Evolutionary conservation across 257 asterid species (phyloP).

Genomic region (Plectranthus barbatus): DNA sequence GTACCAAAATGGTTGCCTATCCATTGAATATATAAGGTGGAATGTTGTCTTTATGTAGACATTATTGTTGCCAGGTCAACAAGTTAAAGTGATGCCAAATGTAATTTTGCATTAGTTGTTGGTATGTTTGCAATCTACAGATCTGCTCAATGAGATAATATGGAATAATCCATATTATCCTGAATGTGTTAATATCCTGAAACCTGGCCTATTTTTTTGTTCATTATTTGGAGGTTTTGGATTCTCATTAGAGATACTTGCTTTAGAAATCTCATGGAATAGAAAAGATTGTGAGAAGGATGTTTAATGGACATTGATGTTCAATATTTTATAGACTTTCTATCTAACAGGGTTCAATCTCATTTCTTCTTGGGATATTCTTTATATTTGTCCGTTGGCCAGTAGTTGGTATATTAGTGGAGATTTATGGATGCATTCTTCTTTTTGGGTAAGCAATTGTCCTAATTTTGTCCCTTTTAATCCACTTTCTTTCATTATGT

Average conservation of each 20-base stretch:
- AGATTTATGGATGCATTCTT: conserved; percentile 56
- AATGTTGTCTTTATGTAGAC: not conserved
- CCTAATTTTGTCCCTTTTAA: not conserved
- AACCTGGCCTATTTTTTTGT: too few relatives aligned
- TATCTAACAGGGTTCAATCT: conserved; percentile 48
- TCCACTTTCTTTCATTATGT: not conserved
- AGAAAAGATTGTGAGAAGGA: not conserved
- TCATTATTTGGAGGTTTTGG: not conserved
- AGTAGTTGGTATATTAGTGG: conserved; percentile 57
- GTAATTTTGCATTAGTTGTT: not conserved
- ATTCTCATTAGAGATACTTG: not conserved
- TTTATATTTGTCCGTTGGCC: conserved; percentile 84
- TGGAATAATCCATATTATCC: not conserved
- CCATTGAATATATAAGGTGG: not conserved
- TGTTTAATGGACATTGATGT: not conserved
- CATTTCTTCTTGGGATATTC: conserved; percentile 69
- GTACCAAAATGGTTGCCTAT: not conserved
- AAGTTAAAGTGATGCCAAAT: not conserved
- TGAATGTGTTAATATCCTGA: not conserved
- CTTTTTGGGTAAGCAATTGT: conserved; percentile 55
- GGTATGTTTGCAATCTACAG: not conserved
- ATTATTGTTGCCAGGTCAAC: not conserved
- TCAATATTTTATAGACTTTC: not conserved
- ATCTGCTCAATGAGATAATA: not conserved
- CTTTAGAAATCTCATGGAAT: not conserved